Evolutionary conservation across 1,139 yeast genomes (phyloP).

Genomic region (Ogataea hybrid): DNA sequence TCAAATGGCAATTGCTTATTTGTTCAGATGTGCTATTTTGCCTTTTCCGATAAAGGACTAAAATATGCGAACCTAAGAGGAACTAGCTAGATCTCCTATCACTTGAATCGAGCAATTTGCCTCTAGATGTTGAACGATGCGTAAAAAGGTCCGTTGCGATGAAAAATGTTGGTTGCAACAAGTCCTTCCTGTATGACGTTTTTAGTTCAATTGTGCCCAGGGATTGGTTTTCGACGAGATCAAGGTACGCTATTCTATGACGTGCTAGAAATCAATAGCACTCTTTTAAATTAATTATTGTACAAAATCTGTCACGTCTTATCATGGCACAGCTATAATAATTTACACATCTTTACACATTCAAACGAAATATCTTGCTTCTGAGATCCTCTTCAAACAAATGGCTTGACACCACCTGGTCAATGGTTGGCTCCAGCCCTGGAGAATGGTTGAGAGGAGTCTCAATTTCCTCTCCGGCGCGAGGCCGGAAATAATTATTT

Average conservation of each 20-base stretch:
- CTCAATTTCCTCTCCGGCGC: constrained; percentile 18
- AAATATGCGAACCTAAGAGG: neutral
- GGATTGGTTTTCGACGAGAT: no score
- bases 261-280: constrained; percentile 1
- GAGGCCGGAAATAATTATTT: constrained; percentile 22
- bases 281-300: constrained; percentile 2
- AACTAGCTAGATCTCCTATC: constrained; percentile 6
- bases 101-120: constrained; percentile 7
- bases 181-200: no score
- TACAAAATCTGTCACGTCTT: constrained; percentile 1
- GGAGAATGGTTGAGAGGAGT: constrained; percentile 16
- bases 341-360: constrained; percentile 6
- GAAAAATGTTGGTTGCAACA: neutral
- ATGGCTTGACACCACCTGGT: neutral
- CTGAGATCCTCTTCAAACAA: constrained; percentile 3
- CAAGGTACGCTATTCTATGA: neutral
- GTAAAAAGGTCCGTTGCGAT: neutral
- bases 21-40: no score
- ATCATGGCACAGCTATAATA: neutral
- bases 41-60: neutral
- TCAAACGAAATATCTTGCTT: constrained; percentile 2
- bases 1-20: no score
- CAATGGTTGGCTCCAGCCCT: constrained; percentile 1
- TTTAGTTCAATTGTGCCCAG: no score
- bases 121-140: constrained; percentile 1